Conservation (phyloP, 768 basidiomycete genomes). For the Auricularia auricula-judae region DNA sequence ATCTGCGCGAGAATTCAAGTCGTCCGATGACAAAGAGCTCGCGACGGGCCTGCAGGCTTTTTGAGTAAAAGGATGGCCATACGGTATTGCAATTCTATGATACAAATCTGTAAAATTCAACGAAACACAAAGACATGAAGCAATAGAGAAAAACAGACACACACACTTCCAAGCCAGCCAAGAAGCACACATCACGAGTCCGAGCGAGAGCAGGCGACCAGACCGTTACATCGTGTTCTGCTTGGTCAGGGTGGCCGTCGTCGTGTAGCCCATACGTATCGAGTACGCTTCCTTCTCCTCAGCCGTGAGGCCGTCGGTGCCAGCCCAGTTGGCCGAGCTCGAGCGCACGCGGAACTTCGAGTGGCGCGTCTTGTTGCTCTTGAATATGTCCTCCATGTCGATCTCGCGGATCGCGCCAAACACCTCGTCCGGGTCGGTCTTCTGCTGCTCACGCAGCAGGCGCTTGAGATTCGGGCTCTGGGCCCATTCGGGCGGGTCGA, state of each 20-base stretch:
- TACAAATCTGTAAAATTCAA: too few relatives aligned
- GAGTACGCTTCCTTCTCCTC: conserved; percentile 86
- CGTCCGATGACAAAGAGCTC: too few relatives aligned
- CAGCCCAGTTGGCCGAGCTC: conserved; percentile 93
- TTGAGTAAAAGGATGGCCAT: too few relatives aligned
- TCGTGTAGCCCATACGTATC: conserved; percentile 68
- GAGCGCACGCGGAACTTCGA: conserved; percentile 81
- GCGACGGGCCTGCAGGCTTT: too few relatives aligned
- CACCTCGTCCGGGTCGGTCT: conserved; percentile 82
- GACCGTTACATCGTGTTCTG: neutral
- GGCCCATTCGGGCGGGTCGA: conserved; percentile 77
- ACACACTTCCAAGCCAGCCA: too few relatives aligned
- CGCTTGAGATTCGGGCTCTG: conserved; percentile 78
- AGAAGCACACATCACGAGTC: too few relatives aligned
- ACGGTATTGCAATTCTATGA: too few relatives aligned
- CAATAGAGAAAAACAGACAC: too few relatives aligned
- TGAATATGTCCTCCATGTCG: conserved; percentile 90
- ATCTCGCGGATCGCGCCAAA: conserved; percentile 84
- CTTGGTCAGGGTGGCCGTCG: neutral
- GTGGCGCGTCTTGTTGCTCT: conserved; percentile 38
- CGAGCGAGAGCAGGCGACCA: neutral
- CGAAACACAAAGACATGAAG: too few relatives aligned
- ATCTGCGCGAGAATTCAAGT: too few relatives aligned
- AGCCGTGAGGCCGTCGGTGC: conserved; percentile 74
- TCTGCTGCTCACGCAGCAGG: conserved; percentile 71